A percentile compares a stretch with the other conserved stretches of the same genome.
phyloP scores from a whole-genome alignment of 1,139 yeast species.

The Suhomyces coccinellae region DNA sequence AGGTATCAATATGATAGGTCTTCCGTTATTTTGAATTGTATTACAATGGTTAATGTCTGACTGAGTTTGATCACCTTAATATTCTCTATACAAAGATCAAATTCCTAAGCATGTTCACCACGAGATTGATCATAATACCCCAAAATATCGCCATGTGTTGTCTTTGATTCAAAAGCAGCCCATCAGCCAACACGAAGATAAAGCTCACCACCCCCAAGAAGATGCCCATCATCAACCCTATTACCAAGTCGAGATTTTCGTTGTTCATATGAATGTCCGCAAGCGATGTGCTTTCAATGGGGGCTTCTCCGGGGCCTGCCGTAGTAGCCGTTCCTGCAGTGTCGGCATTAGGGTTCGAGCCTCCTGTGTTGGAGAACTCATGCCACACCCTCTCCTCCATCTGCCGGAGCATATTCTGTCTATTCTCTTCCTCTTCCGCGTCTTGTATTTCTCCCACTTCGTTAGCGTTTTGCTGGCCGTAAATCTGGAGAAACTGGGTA shows the following conservation, averaged over 20 bases:
- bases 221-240: slow-evolving; percentile 65
- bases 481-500: slow-evolving; percentile 68
- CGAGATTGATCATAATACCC: slow-evolving; percentile 59
- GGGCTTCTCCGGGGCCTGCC: slow-evolving; percentile 12
- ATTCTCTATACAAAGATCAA: slow-evolving; percentile 16
- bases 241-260: slow-evolving; percentile 58
- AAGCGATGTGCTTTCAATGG: slow-evolving; percentile 23
- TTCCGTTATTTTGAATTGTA: no score
- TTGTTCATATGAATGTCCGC: slow-evolving; percentile 36
- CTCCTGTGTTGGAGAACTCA: slow-evolving; percentile 62
- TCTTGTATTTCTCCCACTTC: slow-evolving; percentile 29
- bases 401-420: slow-evolving; percentile 49
- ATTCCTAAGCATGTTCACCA: slow-evolving; percentile 40
- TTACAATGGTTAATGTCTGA: no score
- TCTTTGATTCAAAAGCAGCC: slow-evolving; percentile 54
- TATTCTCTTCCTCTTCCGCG: slow-evolving; percentile 43
- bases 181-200: slow-evolving; percentile 55
- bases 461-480: slow-evolving; percentile 38
- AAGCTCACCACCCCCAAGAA: slow-evolving; percentile 63
- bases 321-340: not conserved
- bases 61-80: slow-evolving; percentile 47
- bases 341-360: not conserved
- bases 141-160: slow-evolving; percentile 63
- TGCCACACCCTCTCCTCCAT: slow-evolving; percentile 85
- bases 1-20: no score